phyloP scores from a whole-genome alignment of 768 basidiomycete species.

The Holtermanniella nyarrowii region DNA sequence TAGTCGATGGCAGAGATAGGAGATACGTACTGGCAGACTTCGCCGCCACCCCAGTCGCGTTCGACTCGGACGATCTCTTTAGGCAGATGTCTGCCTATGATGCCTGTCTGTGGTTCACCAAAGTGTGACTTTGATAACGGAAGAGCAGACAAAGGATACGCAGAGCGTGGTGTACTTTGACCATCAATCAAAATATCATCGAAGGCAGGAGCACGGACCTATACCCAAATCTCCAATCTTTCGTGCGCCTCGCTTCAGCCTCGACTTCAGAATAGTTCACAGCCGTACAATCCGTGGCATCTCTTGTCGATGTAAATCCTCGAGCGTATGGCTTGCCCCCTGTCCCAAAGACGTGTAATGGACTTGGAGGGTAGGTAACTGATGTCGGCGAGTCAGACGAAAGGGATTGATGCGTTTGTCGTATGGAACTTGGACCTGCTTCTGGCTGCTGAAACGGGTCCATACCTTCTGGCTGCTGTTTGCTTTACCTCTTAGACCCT shows the following conservation, averaged over 20 bases:
- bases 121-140: conserved; percentile 42
- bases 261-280: too few relatives aligned
- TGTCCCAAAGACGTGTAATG: neutral
- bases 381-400: too few relatives aligned
- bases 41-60: conserved; percentile 82
- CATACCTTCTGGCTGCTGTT: too few relatives aligned
- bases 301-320: neutral
- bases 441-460: neutral
- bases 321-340: neutral
- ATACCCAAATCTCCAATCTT: neutral
- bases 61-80: conserved; percentile 86
- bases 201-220: neutral
- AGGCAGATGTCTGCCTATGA: conserved; percentile 79
- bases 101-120: conserved; percentile 68
- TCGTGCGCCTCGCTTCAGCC: too few relatives aligned
- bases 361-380: neutral
- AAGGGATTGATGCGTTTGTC: neutral
- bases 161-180: conserved; percentile 23
- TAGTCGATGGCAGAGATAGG: neutral
- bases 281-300: neutral
- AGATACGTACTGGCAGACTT: conserved; percentile 58
- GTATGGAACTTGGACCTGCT: neutral
- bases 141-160: conserved; percentile 25
- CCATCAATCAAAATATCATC: neutral
- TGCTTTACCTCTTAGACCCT: too few relatives aligned